Evolutionary conservation across 106 monocot species (phyloP).

Genomic region (Agapanthus africanus): DNA sequence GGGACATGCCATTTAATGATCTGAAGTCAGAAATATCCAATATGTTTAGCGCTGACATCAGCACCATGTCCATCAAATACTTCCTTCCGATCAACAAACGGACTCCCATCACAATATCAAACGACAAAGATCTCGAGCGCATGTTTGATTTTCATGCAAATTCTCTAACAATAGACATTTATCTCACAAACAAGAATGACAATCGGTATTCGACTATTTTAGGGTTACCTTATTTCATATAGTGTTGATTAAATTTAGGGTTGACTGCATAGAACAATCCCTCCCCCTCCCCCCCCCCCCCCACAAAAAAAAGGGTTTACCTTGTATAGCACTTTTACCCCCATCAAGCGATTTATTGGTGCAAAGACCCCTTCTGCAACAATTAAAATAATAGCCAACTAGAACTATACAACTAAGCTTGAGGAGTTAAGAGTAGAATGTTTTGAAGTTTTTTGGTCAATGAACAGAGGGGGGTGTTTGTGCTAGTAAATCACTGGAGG

Average conservation of each 20-base stretch:
- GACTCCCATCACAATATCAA: conserved; percentile 75
- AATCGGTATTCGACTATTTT: conserved; percentile 56
- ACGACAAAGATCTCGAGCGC: conserved; percentile 71
- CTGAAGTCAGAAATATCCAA: conserved; percentile 57
- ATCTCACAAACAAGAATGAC: conserved; percentile 45
- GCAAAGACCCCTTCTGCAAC: too few relatives aligned
- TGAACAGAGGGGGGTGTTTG: too few relatives aligned
- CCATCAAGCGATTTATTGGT: too few relatives aligned
- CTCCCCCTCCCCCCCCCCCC: too few relatives aligned
- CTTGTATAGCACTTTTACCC: too few relatives aligned
- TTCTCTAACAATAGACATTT: conserved; percentile 73
- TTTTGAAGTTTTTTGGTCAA: too few relatives aligned
- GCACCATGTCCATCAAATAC: conserved; percentile 56
- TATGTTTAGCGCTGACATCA: conserved; percentile 46
- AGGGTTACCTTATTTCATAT: not conserved
- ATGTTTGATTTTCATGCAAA: conserved; percentile 75
- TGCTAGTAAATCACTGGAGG: too few relatives aligned
- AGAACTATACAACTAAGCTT: too few relatives aligned
- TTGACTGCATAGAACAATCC: too few relatives aligned
- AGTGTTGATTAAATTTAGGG: not conserved
- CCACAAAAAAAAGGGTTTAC: too few relatives aligned
- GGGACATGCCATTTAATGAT: conserved; percentile 46
- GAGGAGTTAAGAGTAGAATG: too few relatives aligned
- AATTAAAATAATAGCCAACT: too few relatives aligned
- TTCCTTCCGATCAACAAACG: conserved; percentile 79